Evolutionary conservation across 768 basidiomycete species (phyloP), one percentile per base, ranked within the genome.

Genomic region (Tubosaeta brunneosetosa): DNA sequence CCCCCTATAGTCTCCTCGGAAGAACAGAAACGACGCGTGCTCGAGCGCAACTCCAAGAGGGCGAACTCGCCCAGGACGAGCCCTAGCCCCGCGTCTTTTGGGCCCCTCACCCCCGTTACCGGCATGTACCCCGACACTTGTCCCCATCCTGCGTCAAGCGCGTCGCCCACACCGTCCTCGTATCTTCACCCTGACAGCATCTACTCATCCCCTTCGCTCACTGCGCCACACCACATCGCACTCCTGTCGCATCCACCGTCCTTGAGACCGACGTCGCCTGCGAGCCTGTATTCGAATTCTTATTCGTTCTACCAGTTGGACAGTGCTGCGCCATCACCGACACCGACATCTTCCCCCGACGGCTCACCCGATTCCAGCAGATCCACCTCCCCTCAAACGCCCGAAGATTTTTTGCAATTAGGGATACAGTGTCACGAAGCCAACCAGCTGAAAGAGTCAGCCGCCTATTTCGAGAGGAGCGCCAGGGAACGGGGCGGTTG

Each of bases 401-500:
- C 90, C 3, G 79, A 86, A 52, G 83, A 88, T 33, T 88, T 76
- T 56, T 76, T 92, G 38, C 84, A 86, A 56, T 74, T 88, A 10
- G 90, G 90, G 6, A 92, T 92, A 56, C 76, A 78, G 57, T 81
- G 83, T 63, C 90, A 92, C 61, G 85, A 91, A 67, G 80, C 83
- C 29, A 85, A 90, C 64, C 75, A 81, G 40, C 73, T 92, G 5
- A 63, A 65, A 42, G 86, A 88, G 60, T 85, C 85, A 11, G 89
- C 88, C 0, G 63, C 66, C 25, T 89, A 75, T 66, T 91, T 92
- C 64, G 89, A 92, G 71, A 79, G 78, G 69, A 82, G 84, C 43
- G 90, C 90, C 11, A 88, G 74, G 49, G 73, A 81, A 55, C 71
- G 76, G 47, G 91, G 91, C 1, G 93, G 91, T 2, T 92, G 88